phyloP scores from a whole-genome alignment of 2,329 filamentous ascomycete genomes.

The Pyrenochaeta sp. region DNA sequence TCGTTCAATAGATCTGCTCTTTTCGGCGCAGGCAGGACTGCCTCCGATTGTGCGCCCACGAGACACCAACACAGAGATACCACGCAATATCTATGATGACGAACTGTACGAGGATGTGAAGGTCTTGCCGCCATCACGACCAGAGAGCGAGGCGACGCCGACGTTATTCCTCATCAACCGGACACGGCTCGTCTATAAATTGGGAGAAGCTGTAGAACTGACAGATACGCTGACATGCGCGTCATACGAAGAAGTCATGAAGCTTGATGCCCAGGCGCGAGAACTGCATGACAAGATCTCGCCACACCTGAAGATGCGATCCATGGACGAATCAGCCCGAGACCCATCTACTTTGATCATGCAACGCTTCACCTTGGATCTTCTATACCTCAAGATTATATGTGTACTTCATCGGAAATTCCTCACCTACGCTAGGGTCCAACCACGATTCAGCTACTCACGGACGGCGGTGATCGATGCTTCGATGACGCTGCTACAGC shows the following conservation, averaged over 20 bases:
- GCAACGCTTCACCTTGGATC: conserved; percentile 83
- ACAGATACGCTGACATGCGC: conserved; percentile 69
- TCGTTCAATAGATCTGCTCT: conserved; percentile 76
- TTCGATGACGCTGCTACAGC: conserved; percentile 79
- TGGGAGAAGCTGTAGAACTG: conserved; percentile 75
- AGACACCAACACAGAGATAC: conserved; percentile 78
- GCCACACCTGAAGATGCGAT: conserved; percentile 78
- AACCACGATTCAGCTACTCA: conserved; percentile 83
- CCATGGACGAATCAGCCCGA: conserved; percentile 75
- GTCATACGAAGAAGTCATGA: conserved; percentile 69
- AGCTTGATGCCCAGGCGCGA: conserved; percentile 65
- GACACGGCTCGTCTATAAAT: conserved; percentile 70
- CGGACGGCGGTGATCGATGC: conserved; percentile 85
- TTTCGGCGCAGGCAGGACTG: conserved; percentile 74
- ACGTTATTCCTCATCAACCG: conserved; percentile 83
- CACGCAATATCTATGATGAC: conserved; percentile 82
- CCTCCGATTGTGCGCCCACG: conserved; percentile 74
- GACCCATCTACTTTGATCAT: conserved; percentile 76
- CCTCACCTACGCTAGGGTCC: conserved; percentile 75
- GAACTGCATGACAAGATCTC: conserved; percentile 73
- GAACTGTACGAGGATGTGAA: conserved; percentile 77
- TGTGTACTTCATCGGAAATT: conserved; percentile 91
- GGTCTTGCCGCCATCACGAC: conserved; percentile 71
- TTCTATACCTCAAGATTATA: conserved; percentile 87
- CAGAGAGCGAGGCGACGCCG: conserved; percentile 75